Conservation (phyloP, 768 basidiomycete genomes). For the Psilocybe cyanescens region DNA sequence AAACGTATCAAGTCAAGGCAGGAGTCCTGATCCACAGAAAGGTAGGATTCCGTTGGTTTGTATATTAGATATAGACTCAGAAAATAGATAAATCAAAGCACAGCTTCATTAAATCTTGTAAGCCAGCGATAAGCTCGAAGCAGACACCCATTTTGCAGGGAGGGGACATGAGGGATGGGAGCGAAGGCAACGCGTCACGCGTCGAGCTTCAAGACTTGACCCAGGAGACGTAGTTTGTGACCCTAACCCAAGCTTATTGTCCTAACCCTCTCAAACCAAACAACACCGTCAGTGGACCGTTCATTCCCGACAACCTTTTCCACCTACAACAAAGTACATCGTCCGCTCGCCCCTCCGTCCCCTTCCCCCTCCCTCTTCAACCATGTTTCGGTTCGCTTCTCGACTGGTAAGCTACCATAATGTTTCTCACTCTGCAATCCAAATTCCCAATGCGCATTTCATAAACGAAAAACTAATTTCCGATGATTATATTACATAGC, state of each 20-base stretch:
- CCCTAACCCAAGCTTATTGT: slow-evolving; percentile 1
- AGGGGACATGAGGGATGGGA: no score
- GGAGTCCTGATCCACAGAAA: no score
- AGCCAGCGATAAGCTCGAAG: no score
- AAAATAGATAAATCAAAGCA: no score
- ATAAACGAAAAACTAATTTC: no score
- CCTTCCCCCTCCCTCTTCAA: background rate
- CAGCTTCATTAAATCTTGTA: no score
- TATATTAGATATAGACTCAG: no score
- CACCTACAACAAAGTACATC: background rate
- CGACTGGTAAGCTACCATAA: slow-evolving; percentile 28
- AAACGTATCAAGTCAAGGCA: no score
- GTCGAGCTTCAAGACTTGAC: background rate
- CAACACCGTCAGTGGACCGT: slow-evolving; percentile 23
- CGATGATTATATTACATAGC: slow-evolving; percentile 21
- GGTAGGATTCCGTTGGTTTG: no score
- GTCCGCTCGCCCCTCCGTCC: background rate
- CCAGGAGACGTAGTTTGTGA: background rate
- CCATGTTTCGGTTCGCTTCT: slow-evolving; percentile 38
- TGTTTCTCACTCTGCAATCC: background rate
- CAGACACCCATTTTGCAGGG: no score
- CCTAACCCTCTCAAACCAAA: slow-evolving; percentile 23
- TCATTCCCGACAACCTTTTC: slow-evolving; percentile 21
- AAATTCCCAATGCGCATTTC: background rate
- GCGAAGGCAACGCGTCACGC: no score